Evolutionary conservation across 2,329 filamentous ascomycete species (phyloP).

Genomic region (Hymenoscyphus scutula): DNA sequence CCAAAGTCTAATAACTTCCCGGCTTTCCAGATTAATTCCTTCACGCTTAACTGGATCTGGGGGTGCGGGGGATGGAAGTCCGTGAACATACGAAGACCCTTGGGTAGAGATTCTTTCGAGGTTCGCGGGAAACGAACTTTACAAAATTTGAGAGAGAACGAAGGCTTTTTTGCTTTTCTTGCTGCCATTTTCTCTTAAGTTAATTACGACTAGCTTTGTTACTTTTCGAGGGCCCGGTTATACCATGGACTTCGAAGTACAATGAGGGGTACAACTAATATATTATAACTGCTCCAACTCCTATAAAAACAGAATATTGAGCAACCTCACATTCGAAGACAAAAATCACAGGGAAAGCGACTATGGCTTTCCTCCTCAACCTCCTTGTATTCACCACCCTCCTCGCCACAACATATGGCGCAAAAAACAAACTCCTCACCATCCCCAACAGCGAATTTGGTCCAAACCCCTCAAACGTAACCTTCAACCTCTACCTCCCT

Average conservation of each 20-base stretch:
- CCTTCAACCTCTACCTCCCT: slow-evolving; percentile 28
- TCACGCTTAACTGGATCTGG: not conserved
- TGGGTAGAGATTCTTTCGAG: not conserved
- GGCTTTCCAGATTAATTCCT: not conserved
- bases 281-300: not conserved
- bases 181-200: not conserved
- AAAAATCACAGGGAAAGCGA: not conserved
- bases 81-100: not conserved
- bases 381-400: not conserved
- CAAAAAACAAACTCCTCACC: slow-evolving; percentile 26
- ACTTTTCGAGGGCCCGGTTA: not conserved
- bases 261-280: not conserved
- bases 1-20: not conserved
- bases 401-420: slow-evolving; percentile 11
- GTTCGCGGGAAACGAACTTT: not conserved
- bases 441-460: slow-evolving; percentile 41
- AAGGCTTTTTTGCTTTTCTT: not conserved
- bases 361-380: not conserved
- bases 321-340: not conserved
- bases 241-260: not conserved
- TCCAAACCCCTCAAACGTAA: slow-evolving; percentile 41
- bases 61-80: not conserved
- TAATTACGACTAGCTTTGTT: not conserved
- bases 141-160: not conserved
- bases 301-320: not conserved